Base-by-base conservation (phyloP, 169 alveolate species). In the Babesia ovis region DNA sequence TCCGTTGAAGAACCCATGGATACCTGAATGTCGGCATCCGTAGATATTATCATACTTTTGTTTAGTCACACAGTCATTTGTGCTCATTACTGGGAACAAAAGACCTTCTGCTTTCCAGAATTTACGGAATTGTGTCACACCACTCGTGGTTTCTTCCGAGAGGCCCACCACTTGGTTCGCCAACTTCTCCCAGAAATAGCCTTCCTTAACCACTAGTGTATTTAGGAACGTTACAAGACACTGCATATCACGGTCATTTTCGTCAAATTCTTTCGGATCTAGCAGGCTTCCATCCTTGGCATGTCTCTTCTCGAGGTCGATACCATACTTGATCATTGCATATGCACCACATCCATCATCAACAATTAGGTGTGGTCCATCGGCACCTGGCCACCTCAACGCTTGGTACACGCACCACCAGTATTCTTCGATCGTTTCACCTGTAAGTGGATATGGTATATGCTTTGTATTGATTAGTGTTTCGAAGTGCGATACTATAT, bases 291-390 rank as follows among this genome's bases (percentile, higher is more conserved):
- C 92, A 32, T 20, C 57, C 39, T 61, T 64, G 43, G 82, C 91
- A 69, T 79, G 87, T 48, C 62, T 91, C 55, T 75, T 85, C 70
- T 93, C 97, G 50, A 93, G 89, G 59, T 79, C 82, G 43, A 88
- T 93, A 25, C 98, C 98, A 69, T 91, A 92, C 86, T 95, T 98
- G 41, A 95, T 84, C 88, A 97, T 85, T 74, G 95, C 84, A 22
- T 99, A 94, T 61, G 98, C 97, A 68, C 96, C 98, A 48, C 99
- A 98, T 42, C 99, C 99, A 75, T 97, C 99, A 85, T 97, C 99
- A 39, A 97, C 97, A 42, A 97, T 86, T 70, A 96, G 79, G 80
- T 95, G 94, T n/a, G 99, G 98, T 50, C 99, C 99, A 51, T 85
- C 92, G n/a, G 87, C 91, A 39, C 92, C 93, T 22, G 97, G 97